phyloP scores from a whole-genome alignment of 2,329 filamentous ascomycete species.

The Spiromastix sp. region DNA sequence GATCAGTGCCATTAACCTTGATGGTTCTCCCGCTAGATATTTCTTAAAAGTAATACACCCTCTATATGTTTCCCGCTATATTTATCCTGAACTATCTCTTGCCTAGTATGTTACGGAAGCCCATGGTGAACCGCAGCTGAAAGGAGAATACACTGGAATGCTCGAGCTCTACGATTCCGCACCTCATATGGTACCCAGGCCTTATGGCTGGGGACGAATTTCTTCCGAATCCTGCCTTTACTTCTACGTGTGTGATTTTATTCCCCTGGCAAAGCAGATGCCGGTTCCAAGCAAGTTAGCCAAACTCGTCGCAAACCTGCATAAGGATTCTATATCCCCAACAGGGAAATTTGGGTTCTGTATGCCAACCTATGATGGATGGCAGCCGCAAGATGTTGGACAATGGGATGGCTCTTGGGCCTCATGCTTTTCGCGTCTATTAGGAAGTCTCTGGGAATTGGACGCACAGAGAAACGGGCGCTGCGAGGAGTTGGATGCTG shows the following conservation, averaged over 20 bases:
- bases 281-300: slow-evolving; percentile 16
- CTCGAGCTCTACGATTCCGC: slow-evolving; percentile 18
- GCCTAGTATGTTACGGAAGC: slow-evolving; percentile 9
- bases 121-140: slow-evolving; percentile 11
- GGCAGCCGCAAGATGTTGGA: slow-evolving; percentile 14
- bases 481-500: slow-evolving; percentile 20
- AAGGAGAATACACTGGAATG: slow-evolving; percentile 25
- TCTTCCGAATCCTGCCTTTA: slow-evolving; percentile 13
- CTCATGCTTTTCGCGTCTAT: slow-evolving; percentile 23
- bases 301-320: slow-evolving; percentile 16
- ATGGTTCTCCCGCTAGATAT: slow-evolving; percentile 15
- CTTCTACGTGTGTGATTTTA: slow-evolving; percentile 24
- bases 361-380: slow-evolving; percentile 23
- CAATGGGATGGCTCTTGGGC: slow-evolving; percentile 27
- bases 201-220: slow-evolving; percentile 19
- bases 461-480: slow-evolving; percentile 22
- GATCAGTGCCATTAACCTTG: slow-evolving; percentile 12
- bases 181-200: slow-evolving; percentile 20
- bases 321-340: slow-evolving; percentile 17
- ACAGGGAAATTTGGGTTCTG: slow-evolving; percentile 30
- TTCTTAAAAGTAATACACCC: slow-evolving; percentile 19
- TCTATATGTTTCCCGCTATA: neutral
- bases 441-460: slow-evolving; percentile 19
- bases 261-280: slow-evolving; percentile 19
- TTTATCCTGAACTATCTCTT: neutral